A percentile compares a stretch with the other conserved stretches of the same genome.
Evolutionary conservation across 2,329 filamentous ascomycete species (phyloP).

Genomic region (Xylaria sp.): DNA sequence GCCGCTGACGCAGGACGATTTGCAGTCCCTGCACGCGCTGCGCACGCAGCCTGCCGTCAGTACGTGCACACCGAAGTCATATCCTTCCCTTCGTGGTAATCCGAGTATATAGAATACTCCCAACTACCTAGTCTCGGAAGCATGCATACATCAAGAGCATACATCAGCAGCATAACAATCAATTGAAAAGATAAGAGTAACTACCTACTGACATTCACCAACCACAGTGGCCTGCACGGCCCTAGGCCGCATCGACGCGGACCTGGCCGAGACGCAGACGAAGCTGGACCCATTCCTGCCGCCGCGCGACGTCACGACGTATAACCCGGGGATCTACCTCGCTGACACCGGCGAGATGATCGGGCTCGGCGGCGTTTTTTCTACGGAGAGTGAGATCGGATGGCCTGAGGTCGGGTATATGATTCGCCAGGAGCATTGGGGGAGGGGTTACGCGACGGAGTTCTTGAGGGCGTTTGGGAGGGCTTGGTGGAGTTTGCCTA

Average conservation of each 20-base stretch:
- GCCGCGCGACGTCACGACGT: constrained; percentile 31
- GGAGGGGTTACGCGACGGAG: constrained; percentile 24
- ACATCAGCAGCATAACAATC: too few species aligned
- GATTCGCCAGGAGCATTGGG: constrained; percentile 27
- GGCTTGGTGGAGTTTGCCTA: constrained; percentile 19
- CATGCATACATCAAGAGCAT: too few species aligned
- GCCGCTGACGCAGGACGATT: constrained; percentile 41
- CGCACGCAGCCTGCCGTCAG: constrained; percentile 43
- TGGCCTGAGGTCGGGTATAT: constrained; percentile 35
- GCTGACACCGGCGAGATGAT: constrained; percentile 45
- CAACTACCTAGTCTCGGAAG: too few species aligned
- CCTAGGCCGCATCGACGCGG: constrained; percentile 38
- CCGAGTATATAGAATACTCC: too few species aligned
- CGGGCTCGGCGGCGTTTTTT: constrained; percentile 46
- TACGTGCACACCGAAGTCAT: too few species aligned
- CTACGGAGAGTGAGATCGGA: not conserved
- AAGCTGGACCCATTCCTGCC: constrained; percentile 34
- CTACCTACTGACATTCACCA: too few species aligned
- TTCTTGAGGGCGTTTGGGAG: constrained; percentile 19
- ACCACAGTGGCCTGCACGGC: constrained; percentile 39
- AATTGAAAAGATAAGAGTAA: too few species aligned
- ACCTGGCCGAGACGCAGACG: constrained; percentile 39
- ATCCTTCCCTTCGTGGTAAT: too few species aligned
- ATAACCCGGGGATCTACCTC: constrained; percentile 42
- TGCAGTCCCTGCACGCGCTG: constrained; percentile 37